Conservation (phyloP, 1,284 basidiomycete species). For the Cutaneotrichosporon spelunceum region DNA sequence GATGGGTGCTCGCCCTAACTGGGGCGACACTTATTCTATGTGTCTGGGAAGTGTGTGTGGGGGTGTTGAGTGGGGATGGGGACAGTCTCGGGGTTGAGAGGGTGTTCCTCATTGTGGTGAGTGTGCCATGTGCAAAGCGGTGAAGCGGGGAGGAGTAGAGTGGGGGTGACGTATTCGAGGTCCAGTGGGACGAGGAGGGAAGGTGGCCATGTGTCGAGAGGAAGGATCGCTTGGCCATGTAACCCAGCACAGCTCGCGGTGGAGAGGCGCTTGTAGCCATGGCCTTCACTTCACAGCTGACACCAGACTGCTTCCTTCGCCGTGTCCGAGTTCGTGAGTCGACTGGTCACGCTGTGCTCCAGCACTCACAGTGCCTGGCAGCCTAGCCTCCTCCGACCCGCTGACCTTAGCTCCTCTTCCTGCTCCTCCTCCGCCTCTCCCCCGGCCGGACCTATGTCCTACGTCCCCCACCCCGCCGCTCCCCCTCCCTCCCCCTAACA, state of each 20-base stretch:
- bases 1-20: slow-evolving; percentile 6
- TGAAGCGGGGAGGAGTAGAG: neutral
- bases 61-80: neutral
- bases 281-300: too few species aligned
- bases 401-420: slow-evolving; percentile 19
- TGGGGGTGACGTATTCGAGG: too few species aligned
- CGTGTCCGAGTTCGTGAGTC: slow-evolving; percentile 20
- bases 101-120: slow-evolving; percentile 6
- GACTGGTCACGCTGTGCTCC: too few species aligned
- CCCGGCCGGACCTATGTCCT: slow-evolving; percentile 7
- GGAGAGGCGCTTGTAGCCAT: too few species aligned
- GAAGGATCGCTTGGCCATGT: neutral
- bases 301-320: slow-evolving; percentile 17
- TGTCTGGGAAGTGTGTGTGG: slow-evolving; percentile 14
- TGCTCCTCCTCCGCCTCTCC: slow-evolving; percentile 22
- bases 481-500: slow-evolving; percentile 6
- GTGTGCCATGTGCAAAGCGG: neutral
- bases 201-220: neutral
- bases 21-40: slow-evolving; percentile 14
- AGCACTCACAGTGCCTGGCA: neutral
- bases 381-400: neutral
- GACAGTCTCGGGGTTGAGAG: neutral
- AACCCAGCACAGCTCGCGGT: too few species aligned
- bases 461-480: slow-evolving; percentile 13
- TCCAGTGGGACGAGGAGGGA: neutral